Conservation (phyloP, 2,329 filamentous ascomycete species). For the Xylaria arbuscula region DNA sequence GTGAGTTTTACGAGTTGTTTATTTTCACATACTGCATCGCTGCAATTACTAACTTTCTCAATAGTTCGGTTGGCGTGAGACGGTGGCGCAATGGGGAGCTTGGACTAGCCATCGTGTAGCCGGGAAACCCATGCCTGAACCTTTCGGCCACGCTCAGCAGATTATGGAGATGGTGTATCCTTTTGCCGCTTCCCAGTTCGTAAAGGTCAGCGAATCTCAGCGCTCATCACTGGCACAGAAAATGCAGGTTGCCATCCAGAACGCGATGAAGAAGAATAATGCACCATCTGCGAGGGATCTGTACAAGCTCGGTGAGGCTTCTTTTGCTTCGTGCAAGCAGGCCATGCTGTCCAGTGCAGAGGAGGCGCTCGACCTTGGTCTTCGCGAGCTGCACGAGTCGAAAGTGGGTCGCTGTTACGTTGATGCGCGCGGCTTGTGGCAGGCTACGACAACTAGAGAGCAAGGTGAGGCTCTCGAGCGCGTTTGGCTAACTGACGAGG, state of each 20-base stretch:
- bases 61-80: slow-evolving; percentile 34
- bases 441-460: slow-evolving; percentile 23
- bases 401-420: slow-evolving; percentile 23
- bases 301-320: slow-evolving; percentile 18
- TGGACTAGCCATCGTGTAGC: slow-evolving; percentile 22
- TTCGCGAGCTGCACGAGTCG: slow-evolving; percentile 20
- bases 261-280: slow-evolving; percentile 19
- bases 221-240: slow-evolving; percentile 16
- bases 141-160: slow-evolving; percentile 15
- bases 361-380: slow-evolving; percentile 18
- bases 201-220: slow-evolving; percentile 2
- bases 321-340: slow-evolving; percentile 19
- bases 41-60: slow-evolving; percentile 1
- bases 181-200: neutral
- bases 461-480: slow-evolving; percentile 23
- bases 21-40: neutral
- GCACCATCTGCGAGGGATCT: slow-evolving; percentile 2
- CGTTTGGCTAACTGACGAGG: slow-evolving; percentile 27
- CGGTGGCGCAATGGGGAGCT: slow-evolving; percentile 22
- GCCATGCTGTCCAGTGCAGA: slow-evolving; percentile 26
- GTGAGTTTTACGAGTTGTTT: slow-evolving; percentile 17
- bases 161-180: neutral
- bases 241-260: slow-evolving; percentile 18
- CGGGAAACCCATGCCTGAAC: neutral
- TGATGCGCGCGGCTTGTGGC: slow-evolving; percentile 11